Base-by-base conservation (phyloP, 352 stramenopile genomes). In the Phytophthora foliorum region DNA sequence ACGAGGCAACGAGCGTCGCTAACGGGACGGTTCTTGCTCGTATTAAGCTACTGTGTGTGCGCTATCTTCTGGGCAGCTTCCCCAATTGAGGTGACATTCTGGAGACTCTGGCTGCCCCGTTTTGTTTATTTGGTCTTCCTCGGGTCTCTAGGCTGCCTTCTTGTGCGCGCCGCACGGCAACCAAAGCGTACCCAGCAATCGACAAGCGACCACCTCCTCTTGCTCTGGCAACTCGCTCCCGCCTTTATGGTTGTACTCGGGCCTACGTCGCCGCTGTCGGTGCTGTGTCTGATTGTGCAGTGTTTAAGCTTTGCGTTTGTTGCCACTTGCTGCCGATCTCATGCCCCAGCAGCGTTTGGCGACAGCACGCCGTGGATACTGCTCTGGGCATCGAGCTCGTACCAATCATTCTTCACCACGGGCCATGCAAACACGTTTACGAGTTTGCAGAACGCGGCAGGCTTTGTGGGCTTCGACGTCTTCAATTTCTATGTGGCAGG, bases 371-470 rank as follows among this genome's bases (percentile, higher is more conserved):
- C 81, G n/a, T 91, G 77, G 77, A 38, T 83, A 42, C 36, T 90
- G 25, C 73, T 91, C 31, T 93, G 66, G 80, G 89, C 82, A 51
- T 88, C 72, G 17, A 69, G 77, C 39, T 83, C 69, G 32, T 88
- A 84, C 46, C 86, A 91, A 63, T 77, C 82, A 11, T 97, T 97
- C 66, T 97, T 97, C 60, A 78, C 84, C 60, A 96, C 90, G 9
- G 92, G 93, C 22, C 93, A 98, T 57, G 78, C 94, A 36, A 96
- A 92, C 68, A 91, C 86, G 46, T 97, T 98, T 75, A 93, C 89
- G 29, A 93, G 88, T 75, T 81, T 98, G 13, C 92, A 98, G 72
- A 97, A 97, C 70, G 90, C 89, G 2, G 80, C 88, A 11, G 88
- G 78, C 4, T 98, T 98, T 69, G 84, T 97, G 16, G 92, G 91